Base-by-base conservation (phyloP, 1,139 yeast species). In the Scheffersomyces insectosa region DNA sequence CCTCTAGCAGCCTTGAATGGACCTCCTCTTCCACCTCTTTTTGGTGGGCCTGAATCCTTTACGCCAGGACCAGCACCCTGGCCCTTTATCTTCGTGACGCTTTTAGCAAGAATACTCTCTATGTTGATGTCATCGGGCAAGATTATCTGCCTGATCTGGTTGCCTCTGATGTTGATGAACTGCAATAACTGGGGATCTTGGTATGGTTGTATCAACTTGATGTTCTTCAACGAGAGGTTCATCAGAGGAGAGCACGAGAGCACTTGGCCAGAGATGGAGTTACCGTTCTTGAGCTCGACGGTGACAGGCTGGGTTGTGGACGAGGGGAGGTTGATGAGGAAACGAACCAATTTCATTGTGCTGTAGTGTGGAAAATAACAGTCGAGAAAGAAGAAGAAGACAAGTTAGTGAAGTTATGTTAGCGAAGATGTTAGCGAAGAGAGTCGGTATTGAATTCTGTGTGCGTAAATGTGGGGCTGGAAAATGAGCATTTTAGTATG, bases 261-360 rank as follows among this genome's bases (percentile, higher is more conserved):
- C 34, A 93, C 57, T 48, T 70, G 74, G 1, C 79, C 80, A 46
- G 66, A 66, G 27, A 72, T 65, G 11, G 73, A 63, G 45, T 63
- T 66, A 28, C 98, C 98, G 63, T 93, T 90, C 64, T 93, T 93
- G 58, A 93, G 73, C 62, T 93, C 99, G 23, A 93, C 88, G 42
- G 95, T 93, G 6, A 93, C 93, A 37, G 91, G 83, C 66, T 91
- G 98, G 49, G 83, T 84, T 37, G 87, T 82, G 53, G 75, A 64
- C 46, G 66, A 60, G 28, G 79, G 77, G 48, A 93, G 71, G 59
- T 89, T 91, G 93, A 89, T 89, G 48, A 93, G 72, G 63, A 93
- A 91, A 50, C 87, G 75, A 27, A 75, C 79, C 45, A 75, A 59
- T 64, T 74, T 75, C 79, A 74, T 74, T 10, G 34, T 27, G 20